Base-by-base conservation (phyloP, 495 filamentous ascomycete genomes). In the Copromyces sp. region DNA sequence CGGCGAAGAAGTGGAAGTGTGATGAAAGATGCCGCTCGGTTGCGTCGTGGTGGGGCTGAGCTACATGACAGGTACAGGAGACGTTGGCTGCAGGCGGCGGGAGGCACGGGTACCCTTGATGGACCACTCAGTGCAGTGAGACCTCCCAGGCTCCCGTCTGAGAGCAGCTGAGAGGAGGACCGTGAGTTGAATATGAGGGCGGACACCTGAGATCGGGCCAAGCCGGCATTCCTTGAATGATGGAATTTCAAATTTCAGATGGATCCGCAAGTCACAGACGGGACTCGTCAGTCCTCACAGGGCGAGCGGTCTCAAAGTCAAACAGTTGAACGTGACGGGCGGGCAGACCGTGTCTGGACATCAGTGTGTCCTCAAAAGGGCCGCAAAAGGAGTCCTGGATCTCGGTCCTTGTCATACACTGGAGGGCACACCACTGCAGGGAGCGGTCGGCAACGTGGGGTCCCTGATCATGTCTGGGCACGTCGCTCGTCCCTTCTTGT, bases 31-130 rank as follows among this genome's bases (percentile, higher is more conserved):
- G 53, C 29, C 53, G 53, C 53, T 65, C 29, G 35, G 53, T 35
- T 61, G 53, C 47, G 47, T 61, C 53, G 53, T 76, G 69, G 76
- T 79, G 78, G 78, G 76, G 78, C 74, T 35, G 16, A 73, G 70
- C 47, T 77, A 79, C 76, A 39, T 78, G 71, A 40, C 45, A 39
- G 70, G 74, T 75, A 79, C 77, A 29, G 68, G 20, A 44, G 47
- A 71, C 69, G 73, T 73, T 78, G 73, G 74, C 69, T 73, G 73
- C 17, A 32, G 69, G 68, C 70, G 74, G 74, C 68, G 76, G 69
- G 76, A 35, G 74, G 71, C 76, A 70, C 72, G 39, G 74, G 68
- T 73, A 72, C 40, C 70, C 53, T 65, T 32, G 53, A 65, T 35
- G 53, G 53, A 65, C 53, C 53, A 35, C 1, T 37, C 35, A 37